These are phyloP conservation scores for Erysiphe pulchra DNA, from an alignment of 2,329 filamentous ascomycete species.

Conservation along the genomic window DNA sequence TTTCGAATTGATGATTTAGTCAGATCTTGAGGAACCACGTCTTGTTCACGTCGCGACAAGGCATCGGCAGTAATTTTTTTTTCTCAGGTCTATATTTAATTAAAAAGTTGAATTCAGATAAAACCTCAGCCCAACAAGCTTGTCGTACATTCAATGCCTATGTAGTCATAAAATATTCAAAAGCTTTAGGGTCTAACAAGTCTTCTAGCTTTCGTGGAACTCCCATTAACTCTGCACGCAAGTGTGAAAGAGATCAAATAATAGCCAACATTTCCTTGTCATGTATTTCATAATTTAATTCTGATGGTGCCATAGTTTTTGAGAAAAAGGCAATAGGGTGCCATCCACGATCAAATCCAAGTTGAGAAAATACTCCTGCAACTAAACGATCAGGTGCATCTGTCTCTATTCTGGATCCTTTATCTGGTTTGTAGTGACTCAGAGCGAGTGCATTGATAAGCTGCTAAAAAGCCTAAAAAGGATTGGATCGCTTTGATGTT, in stretches of 20 bases:
- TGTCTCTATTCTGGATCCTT: background rate
- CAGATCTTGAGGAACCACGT: background rate
- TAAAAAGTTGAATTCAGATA: background rate
- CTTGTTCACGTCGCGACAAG: background rate
- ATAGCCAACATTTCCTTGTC: conserved; percentile 1
- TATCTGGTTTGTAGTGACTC: background rate
- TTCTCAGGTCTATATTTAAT: background rate
- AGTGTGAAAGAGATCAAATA: background rate
- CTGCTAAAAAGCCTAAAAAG: background rate
- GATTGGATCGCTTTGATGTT: background rate
- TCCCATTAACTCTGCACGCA: background rate
- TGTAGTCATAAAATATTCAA: background rate
- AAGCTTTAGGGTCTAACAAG: background rate
- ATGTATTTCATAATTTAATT: background rate
- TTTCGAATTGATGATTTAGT: background rate
- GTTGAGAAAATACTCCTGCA: background rate
- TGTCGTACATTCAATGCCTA: background rate
- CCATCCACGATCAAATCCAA: background rate
- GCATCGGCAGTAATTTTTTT: background rate
- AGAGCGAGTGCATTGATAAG: background rate
- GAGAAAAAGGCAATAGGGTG: background rate
- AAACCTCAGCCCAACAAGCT: background rate
- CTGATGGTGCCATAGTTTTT: background rate
- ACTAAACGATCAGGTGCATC: background rate
- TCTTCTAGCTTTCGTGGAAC: background rate